phyloP scores from a whole-genome alignment of 257 asterid species.

The Oldenlandia corymbosa region DNA sequence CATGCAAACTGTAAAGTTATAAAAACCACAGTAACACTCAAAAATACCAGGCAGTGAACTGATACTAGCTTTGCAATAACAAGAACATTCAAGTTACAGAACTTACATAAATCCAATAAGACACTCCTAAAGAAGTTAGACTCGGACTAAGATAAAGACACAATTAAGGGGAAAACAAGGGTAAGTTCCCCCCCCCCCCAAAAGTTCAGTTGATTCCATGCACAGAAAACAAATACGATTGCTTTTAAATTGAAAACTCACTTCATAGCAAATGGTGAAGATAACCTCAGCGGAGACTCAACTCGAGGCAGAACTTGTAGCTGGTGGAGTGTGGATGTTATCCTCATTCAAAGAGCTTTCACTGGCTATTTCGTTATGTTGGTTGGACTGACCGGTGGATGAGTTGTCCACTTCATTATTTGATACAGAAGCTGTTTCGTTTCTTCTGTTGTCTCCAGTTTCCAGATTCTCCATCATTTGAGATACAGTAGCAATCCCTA shows the following conservation, averaged over 20 bases:
- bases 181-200: no score
- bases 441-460: slow-evolving; percentile 41
- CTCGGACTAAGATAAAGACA: background rate
- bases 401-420: slow-evolving; percentile 25
- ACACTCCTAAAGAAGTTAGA: no score
- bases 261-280: slow-evolving; percentile 14
- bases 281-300: slow-evolving; percentile 20
- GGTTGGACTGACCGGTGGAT: slow-evolving; percentile 24
- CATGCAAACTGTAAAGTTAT: background rate
- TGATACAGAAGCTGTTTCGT: slow-evolving; percentile 33
- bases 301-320: slow-evolving; percentile 49
- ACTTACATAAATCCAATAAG: no score
- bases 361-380: slow-evolving; percentile 19
- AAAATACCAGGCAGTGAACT: no score
- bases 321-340: slow-evolving; percentile 34
- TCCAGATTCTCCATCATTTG: slow-evolving; percentile 63
- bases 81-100: no score
- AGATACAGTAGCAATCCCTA: slow-evolving; percentile 36
- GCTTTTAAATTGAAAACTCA: slow-evolving; percentile 6
- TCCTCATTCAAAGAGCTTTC: slow-evolving; percentile 35
- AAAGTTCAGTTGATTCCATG: background rate
- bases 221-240: background rate
- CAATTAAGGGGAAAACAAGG: background rate
- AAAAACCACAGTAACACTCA: background rate
- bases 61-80: no score